phyloP scores from a whole-genome alignment of 2,329 filamentous ascomycete genomes.

The Meredithiella fracta region DNA sequence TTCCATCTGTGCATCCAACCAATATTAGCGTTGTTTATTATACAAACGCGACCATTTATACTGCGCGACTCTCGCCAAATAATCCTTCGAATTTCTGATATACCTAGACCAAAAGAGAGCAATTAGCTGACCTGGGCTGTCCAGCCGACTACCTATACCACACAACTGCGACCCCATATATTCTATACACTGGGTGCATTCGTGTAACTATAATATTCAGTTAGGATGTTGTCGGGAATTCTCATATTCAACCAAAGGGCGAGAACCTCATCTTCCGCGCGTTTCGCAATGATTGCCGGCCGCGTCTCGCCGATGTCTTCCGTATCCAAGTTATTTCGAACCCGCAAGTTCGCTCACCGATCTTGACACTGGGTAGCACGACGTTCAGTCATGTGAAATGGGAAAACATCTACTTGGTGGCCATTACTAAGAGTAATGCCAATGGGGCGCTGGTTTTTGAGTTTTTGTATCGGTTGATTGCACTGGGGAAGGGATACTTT shows the following conservation, averaged over 20 bases:
- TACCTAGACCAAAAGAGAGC: not conserved
- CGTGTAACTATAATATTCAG: not conserved
- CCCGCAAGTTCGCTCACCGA: constrained; percentile 89
- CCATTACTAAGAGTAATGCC: constrained; percentile 96
- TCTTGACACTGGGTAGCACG: constrained; percentile 89
- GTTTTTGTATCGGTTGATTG: constrained; percentile 84
- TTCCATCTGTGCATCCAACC: too few species aligned
- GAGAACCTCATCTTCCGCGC: constrained; percentile 99
- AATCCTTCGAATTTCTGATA: not conserved
- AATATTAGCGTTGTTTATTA: not conserved
- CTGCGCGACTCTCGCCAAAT: not conserved
- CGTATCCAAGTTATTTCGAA: constrained; percentile 99
- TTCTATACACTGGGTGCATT: not conserved
- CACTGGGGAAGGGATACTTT: constrained; percentile 88
- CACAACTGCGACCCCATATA: not conserved
- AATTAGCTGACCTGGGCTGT: not conserved
- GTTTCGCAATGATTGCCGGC: constrained; percentile 96
- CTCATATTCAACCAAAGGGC: constrained; percentile 99
- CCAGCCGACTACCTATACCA: not conserved
- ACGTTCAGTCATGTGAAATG: constrained; percentile 99
- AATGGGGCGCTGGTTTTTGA: constrained; percentile 97
- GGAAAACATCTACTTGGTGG: constrained; percentile 96
- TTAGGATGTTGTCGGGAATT: constrained; percentile 78
- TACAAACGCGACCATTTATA: not conserved
- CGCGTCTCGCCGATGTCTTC: constrained; percentile 94